Conservation (phyloP, 192 early-diverging fungal genomes). For the Coemansia sp. region DNA sequence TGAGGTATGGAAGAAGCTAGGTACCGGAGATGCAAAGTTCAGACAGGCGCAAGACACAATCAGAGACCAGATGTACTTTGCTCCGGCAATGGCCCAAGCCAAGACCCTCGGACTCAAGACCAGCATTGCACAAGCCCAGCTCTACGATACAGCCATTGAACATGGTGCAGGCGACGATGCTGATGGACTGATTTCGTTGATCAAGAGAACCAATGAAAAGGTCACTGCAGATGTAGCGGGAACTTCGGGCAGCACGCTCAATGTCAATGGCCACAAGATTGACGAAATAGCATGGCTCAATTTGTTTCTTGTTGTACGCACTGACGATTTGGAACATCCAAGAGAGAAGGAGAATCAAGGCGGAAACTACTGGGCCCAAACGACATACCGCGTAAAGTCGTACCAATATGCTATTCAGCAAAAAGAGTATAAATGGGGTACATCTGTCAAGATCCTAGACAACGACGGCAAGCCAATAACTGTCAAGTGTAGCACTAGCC, state of each 20-base stretch:
- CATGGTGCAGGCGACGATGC: constrained; percentile 40
- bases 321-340: constrained; percentile 46
- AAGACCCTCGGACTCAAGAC: constrained; percentile 39
- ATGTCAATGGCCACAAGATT: constrained; percentile 34
- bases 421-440: constrained; percentile 32
- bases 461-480: constrained; percentile 18
- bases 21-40: constrained; percentile 47
- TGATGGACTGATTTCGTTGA: constrained; percentile 42
- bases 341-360: constrained; percentile 31
- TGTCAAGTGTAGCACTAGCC: constrained; percentile 9
- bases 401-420: constrained; percentile 46
- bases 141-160: constrained; percentile 60
- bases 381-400: constrained; percentile 53
- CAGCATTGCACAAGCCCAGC: constrained; percentile 44
- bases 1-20: constrained; percentile 47
- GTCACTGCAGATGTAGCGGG: constrained; percentile 24
- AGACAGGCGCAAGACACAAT: constrained; percentile 43
- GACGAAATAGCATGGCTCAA: constrained; percentile 54
- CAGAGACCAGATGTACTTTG: constrained; percentile 47
- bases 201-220: constrained; percentile 23
- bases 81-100: constrained; percentile 37
- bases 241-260: constrained; percentile 39
- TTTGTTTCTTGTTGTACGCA: constrained; percentile 52
- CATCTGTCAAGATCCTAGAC: constrained; percentile 44
- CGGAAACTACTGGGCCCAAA: constrained; percentile 49